phyloP scores from a whole-genome alignment of 345 rosid species.

The Trapa incisa region DNA sequence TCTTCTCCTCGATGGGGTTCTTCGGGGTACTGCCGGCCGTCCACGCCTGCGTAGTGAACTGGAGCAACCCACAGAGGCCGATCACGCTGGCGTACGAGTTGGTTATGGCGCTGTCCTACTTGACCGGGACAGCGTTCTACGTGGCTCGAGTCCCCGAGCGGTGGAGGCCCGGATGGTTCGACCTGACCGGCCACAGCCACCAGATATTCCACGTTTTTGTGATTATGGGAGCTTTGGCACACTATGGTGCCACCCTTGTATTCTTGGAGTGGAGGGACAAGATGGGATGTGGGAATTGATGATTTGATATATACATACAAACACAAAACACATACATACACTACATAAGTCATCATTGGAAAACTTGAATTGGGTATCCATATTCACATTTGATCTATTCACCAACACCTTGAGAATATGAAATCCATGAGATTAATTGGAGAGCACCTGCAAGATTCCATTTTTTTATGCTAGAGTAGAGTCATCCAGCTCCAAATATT shows the following conservation, averaged over 20 bases:
- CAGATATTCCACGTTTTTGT: conserved; percentile 88
- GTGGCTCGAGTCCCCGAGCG: conserved; percentile 69
- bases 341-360: too few relatives aligned
- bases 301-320: background rate
- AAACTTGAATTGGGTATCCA: too few relatives aligned
- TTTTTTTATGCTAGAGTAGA: too few relatives aligned
- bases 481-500: too few relatives aligned
- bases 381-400: too few relatives aligned
- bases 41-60: conserved; percentile 49
- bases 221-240: conserved; percentile 79
- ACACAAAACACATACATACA: too few relatives aligned
- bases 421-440: too few relatives aligned
- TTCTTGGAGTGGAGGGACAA: conserved; percentile 68
- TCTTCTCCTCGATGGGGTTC: conserved; percentile 70
- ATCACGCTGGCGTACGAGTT: conserved; percentile 47
- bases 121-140: conserved; percentile 60
- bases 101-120: conserved; percentile 67
- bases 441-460: too few relatives aligned
- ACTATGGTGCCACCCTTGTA: conserved; percentile 63
- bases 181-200: conserved; percentile 76
- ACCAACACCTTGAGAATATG: too few relatives aligned
- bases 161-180: conserved; percentile 77
- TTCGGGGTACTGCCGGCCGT: conserved; percentile 62
- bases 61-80: conserved; percentile 57
- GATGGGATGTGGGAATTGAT: conserved; percentile 27